Base-by-base conservation (phyloP, 257 asterid genomes). In the Nicotiana attenuata region DNA sequence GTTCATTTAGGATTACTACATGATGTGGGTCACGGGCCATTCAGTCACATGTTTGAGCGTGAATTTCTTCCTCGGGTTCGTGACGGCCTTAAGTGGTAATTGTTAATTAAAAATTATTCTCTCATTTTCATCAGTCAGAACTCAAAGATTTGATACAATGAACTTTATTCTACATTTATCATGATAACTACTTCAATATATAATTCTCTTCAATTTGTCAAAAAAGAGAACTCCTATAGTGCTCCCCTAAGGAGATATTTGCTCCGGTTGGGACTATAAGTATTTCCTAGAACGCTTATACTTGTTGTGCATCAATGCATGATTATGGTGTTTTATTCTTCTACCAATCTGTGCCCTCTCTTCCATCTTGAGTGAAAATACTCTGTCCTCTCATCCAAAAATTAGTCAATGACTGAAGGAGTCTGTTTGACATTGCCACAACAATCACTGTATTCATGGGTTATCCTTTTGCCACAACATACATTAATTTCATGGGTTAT, bases 11-110 rank as follows among this genome's bases (percentile, higher is more conserved):
- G 99, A 84, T 91, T 93, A 86, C 91, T 95, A 79, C 98, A 95
- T 84, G 98, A 95, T 87, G 86, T 95, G 81, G 98, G 98, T 67
- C 98, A 95, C 84, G 98, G 98, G 77, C 98, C 98, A 83, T 94
- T 93, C 88, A 94, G 97, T 89, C 98, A 94, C 90, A 89, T 83
- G 90, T 94, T 94, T 89, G 97, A 94, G 89, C 91, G 87, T 64
- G 96, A 86, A 84, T 92, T 94, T 85, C 87, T 93, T 83, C 97
- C 97, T 11, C 85, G 88, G 85, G 95, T 93, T 83, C 82, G 41
- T 73, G 66, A 73, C 66, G 94, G 87, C 83, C 64, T 60, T 71
- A 88, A 90, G 85, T 94, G 98, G 97, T 92, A 78, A 88, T 79
- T 35, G 33, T 22, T 50, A 24, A 57, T 35, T n/a, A 71, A 57